Conservation (phyloP, 257 asterid species). For the Hygrophila difformis region DNA sequence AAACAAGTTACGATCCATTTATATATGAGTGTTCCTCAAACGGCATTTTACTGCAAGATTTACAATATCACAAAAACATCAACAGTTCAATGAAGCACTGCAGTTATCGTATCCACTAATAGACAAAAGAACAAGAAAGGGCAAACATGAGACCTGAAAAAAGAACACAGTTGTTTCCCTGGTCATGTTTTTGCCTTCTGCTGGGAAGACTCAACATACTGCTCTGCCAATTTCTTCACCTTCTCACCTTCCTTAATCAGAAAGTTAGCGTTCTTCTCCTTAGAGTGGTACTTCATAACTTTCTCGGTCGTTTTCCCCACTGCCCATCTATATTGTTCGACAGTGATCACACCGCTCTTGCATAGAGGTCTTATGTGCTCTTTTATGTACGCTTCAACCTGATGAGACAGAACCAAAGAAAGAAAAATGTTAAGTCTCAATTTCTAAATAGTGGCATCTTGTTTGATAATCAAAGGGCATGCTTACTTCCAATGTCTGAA, state of each 20-base stretch:
- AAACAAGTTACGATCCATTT: too few relatives aligned
- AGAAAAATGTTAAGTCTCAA: too few relatives aligned
- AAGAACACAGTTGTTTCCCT: slow-evolving; percentile 2
- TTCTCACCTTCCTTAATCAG: slow-evolving; percentile 95
- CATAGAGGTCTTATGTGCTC: slow-evolving; percentile 94
- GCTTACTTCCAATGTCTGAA: too few relatives aligned
- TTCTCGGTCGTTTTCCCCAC: slow-evolving; percentile 91
- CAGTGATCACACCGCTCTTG: slow-evolving; percentile 94
- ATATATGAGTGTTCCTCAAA: too few relatives aligned
- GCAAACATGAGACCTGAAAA: background rate
- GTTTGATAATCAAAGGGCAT: too few relatives aligned
- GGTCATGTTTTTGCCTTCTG: slow-evolving; percentile 28
- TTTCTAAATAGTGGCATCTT: too few relatives aligned
- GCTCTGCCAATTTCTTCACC: slow-evolving; percentile 89
- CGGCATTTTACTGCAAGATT: too few relatives aligned
- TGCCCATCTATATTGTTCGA: slow-evolving; percentile 87
- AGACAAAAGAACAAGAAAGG: background rate
- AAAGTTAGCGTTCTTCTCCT: slow-evolving; percentile 80
- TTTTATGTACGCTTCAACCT: slow-evolving; percentile 95
- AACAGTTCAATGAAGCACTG: background rate
- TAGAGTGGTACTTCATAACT: slow-evolving; percentile 84
- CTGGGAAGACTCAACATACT: slow-evolving; percentile 77
- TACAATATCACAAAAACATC: too few relatives aligned
- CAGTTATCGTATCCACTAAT: background rate
- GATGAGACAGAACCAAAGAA: slow-evolving; percentile 3